Conservation (phyloP, 768 basidiomycete species). For the Cantharellus anzutake region DNA sequence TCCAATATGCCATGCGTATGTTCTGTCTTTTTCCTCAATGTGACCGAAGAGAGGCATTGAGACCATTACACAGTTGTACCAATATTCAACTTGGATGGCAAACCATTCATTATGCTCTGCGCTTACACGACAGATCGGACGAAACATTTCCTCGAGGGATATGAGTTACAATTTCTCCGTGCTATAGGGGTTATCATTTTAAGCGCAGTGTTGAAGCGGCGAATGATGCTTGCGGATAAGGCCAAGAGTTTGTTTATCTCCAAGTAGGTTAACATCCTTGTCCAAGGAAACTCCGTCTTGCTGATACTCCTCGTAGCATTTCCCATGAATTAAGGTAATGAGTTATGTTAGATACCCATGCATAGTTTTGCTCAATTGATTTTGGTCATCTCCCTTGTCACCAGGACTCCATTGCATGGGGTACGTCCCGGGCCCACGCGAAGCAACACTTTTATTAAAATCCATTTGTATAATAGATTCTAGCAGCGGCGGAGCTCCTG, state of each 20-base stretch:
- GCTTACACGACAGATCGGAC: slow-evolving; percentile 68
- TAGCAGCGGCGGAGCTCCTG: slow-evolving; percentile 83
- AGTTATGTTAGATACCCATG: neutral
- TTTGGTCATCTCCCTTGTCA: slow-evolving; percentile 5
- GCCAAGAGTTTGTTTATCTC: slow-evolving; percentile 86
- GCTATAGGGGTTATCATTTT: slow-evolving; percentile 90
- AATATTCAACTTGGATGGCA: slow-evolving; percentile 82
- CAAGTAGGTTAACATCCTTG: slow-evolving; percentile 29
- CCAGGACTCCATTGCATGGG: slow-evolving; percentile 69
- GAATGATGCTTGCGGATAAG: slow-evolving; percentile 90
- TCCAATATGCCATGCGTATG: slow-evolving; percentile 79
- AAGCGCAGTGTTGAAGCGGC: slow-evolving; percentile 75
- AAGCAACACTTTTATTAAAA: slow-evolving; percentile 4
- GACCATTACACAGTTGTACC: slow-evolving; percentile 44
- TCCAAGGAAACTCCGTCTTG: neutral
- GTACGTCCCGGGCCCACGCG: slow-evolving; percentile 22
- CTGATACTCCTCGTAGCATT: slow-evolving; percentile 29
- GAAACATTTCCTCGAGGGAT: slow-evolving; percentile 72
- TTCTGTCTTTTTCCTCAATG: neutral
- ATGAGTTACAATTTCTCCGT: slow-evolving; percentile 77
- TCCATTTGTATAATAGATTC: slow-evolving; percentile 30
- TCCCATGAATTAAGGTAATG: slow-evolving; percentile 58
- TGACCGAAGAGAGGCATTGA: neutral
- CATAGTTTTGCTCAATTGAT: neutral
- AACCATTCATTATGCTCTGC: slow-evolving; percentile 77